A percentile compares a stretch with the other conserved stretches of the same genome.
phyloP scores from a whole-genome alignment of 2,329 filamentous ascomycete species.

The Metarhizium album region DNA sequence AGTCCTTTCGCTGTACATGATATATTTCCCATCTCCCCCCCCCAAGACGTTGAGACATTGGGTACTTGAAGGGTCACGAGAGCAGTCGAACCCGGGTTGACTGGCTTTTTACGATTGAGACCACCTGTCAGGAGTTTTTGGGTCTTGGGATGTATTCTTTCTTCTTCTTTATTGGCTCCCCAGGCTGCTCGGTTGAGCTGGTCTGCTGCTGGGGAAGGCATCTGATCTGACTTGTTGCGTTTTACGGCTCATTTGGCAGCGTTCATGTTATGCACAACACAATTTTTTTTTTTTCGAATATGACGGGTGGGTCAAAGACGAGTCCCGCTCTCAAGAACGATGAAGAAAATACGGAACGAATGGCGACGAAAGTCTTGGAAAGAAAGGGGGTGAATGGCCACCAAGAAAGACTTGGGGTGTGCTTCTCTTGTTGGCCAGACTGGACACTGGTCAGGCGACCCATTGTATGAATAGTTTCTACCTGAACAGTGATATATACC shows the following conservation, averaged over 20 bases:
- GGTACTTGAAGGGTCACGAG: background rate
- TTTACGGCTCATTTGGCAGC: conserved; percentile 7
- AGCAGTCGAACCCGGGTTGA: conserved; percentile 3
- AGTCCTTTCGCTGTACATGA: conserved; percentile 8
- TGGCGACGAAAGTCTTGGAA: background rate
- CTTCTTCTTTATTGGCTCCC: conserved; percentile 6
- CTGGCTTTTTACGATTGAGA: conserved; percentile 13
- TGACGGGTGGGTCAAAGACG: background rate
- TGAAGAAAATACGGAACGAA: background rate
- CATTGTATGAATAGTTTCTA: conserved; percentile 11
- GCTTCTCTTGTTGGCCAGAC: background rate
- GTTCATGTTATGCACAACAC: conserved; percentile 8
- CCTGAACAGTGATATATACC: conserved; percentile 12
- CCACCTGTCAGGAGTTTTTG: conserved; percentile 5
- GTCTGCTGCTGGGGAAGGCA: background rate
- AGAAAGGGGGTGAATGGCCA: background rate
- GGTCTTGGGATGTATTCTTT: conserved; percentile 9
- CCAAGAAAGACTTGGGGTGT: background rate
- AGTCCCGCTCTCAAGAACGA: background rate
- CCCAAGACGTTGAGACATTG: conserved; percentile 3
- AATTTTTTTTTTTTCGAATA: conserved; percentile 3
- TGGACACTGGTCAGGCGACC: background rate
- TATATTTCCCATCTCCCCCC: conserved; percentile 1
- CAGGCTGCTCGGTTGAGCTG: background rate
- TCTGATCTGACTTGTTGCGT: background rate